phyloP scores from a whole-genome alignment of 2,329 filamentous ascomycete genomes.

The Alternaria sp. region DNA sequence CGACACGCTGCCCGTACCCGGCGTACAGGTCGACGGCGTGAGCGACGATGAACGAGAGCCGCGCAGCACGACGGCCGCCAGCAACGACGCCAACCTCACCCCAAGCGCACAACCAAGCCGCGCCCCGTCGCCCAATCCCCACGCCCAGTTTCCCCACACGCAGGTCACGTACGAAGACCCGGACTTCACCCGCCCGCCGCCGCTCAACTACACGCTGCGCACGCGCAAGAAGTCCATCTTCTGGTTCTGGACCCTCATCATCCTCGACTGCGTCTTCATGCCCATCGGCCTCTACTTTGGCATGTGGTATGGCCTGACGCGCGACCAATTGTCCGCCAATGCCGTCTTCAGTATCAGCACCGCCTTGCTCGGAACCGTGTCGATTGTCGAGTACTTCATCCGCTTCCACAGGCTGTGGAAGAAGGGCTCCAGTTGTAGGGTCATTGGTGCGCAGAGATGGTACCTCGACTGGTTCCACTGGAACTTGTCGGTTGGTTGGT shows the following conservation, averaged over 20 bases:
- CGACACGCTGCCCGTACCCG: constrained; percentile 27
- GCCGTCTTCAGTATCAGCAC: constrained; percentile 63
- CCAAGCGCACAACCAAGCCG: constrained; percentile 31
- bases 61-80: constrained; percentile 15
- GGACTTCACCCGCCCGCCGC: constrained; percentile 54
- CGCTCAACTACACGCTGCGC: constrained; percentile 63
- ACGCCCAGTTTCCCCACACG: constrained; percentile 49
- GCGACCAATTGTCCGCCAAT: constrained; percentile 55
- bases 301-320: constrained; percentile 63
- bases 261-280: constrained; percentile 65
- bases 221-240: constrained; percentile 62
- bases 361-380: constrained; percentile 59
- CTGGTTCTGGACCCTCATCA: constrained; percentile 65
- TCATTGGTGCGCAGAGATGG: constrained; percentile 55
- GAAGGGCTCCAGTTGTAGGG: constrained; percentile 60
- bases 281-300: constrained; percentile 67
- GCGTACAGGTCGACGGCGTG: constrained; percentile 24
- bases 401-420: constrained; percentile 58
- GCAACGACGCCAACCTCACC: constrained; percentile 15
- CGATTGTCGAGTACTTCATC: constrained; percentile 62
- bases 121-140: constrained; percentile 38
- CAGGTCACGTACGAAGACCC: constrained; percentile 51
- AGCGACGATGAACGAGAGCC: constrained; percentile 23
- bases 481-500: constrained; percentile 62
- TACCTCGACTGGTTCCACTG: constrained; percentile 65